Percentiles rank a stretch among this genome's conserved stretches.
These are phyloP conservation scores for Cladophialophora chaetospira DNA, from an alignment of 2,329 filamentous ascomycete species.

Conservation along the genomic window DNA sequence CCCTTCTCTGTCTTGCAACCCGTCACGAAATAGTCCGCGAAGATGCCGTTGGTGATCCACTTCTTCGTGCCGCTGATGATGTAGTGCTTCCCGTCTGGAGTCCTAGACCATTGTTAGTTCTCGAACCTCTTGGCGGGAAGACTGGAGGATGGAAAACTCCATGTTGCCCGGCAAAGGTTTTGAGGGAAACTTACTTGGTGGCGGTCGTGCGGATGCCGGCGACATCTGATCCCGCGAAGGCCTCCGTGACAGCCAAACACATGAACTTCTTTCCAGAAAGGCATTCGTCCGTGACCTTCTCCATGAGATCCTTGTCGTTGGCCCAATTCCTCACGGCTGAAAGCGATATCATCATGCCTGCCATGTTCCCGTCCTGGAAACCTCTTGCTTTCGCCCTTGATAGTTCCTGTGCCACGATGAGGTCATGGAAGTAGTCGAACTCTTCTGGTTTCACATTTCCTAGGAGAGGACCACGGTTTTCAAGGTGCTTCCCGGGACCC, in stretches of 20 bases:
- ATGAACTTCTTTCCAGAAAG: constrained; percentile 66
- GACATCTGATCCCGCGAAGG: constrained; percentile 72
- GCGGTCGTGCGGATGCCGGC: constrained; percentile 71
- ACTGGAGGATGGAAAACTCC: background rate
- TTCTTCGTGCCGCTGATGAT: constrained; percentile 64
- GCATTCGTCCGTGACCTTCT: constrained; percentile 67
- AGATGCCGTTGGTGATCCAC: constrained; percentile 77
- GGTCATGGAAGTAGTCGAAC: constrained; percentile 71
- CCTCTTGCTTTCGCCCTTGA: constrained; percentile 69
- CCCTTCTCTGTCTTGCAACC: constrained; percentile 71
- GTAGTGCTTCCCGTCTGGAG: background rate
- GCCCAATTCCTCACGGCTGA: constrained; percentile 73
- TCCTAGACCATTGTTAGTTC: background rate
- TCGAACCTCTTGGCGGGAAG: no score
- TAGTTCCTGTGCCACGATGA: constrained; percentile 74
- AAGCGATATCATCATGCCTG: constrained; percentile 62
- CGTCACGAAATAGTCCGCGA: constrained; percentile 68
- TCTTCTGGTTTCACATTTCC: constrained; percentile 71
- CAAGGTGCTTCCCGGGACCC: constrained; percentile 66
- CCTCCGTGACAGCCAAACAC: constrained; percentile 79
- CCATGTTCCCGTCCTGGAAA: constrained; percentile 79
- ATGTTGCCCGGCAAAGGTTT: constrained; percentile 63
- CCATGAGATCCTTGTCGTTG: constrained; percentile 62
- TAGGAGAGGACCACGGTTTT: constrained; percentile 62
- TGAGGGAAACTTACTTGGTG: no score